Conservation (phyloP, 306 rosid species). For the Pyrus communis region DNA sequence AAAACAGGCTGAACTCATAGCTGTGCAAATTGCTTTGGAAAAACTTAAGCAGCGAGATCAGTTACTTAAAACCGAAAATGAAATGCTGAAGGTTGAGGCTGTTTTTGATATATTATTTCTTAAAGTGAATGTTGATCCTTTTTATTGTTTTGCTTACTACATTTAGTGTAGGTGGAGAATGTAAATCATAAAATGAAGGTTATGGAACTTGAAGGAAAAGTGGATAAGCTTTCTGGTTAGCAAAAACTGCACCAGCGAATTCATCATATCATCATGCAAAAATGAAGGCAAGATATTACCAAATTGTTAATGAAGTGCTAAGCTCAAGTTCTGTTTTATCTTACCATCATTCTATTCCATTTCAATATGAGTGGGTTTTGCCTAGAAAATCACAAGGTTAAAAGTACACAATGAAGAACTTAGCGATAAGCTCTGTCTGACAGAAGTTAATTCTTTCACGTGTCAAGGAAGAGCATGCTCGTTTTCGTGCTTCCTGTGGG, state of each 20-base stretch:
- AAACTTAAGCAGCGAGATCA: conserved; percentile 63
- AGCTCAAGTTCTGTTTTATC: neutral
- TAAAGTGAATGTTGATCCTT: neutral
- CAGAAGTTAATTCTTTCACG: conserved; percentile 50
- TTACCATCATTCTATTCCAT: conserved; percentile 3
- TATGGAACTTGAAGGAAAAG: conserved; percentile 74
- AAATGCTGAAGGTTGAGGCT: conserved; percentile 60
- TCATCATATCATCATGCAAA: conserved; percentile 75
- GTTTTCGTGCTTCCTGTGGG: conserved; percentile 52
- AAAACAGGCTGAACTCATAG: conserved; percentile 70
- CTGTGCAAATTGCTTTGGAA: conserved; percentile 67
- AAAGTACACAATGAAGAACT: conserved; percentile 71
- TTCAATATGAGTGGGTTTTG: conserved; percentile 2
- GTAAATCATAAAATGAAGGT: conserved; percentile 48
- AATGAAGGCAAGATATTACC: conserved; percentile 53
- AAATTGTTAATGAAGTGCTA: neutral
- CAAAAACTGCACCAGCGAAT: conserved; percentile 94
- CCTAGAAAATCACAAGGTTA: conserved; percentile 62
- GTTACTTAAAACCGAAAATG: conserved; percentile 58
- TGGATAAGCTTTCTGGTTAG: conserved; percentile 81
- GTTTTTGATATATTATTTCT: neutral
- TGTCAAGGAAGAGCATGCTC: conserved; percentile 56
- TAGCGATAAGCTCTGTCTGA: conserved; percentile 43
- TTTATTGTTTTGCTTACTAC: conserved; percentile 16
- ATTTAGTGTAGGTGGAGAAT: conserved; percentile 54